A percentile compares a stretch with the other conserved stretches of the same genome.
phyloP scores from a whole-genome alignment of 148 eudicot genomes.

The Rhododendron kiyosumense region DNA sequence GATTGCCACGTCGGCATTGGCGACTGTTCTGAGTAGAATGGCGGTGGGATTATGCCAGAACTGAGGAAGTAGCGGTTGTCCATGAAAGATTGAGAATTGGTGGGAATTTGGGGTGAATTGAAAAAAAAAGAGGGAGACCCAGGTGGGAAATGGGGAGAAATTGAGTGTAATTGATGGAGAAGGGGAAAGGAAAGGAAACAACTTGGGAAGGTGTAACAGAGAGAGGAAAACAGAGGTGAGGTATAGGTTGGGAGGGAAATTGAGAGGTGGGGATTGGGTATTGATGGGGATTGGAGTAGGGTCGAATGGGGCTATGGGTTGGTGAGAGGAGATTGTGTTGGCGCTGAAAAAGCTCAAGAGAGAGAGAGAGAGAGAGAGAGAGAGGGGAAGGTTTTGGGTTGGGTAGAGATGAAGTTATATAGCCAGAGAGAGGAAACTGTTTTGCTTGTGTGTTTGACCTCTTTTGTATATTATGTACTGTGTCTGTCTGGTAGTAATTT shows the following conservation, averaged over 20 bases:
- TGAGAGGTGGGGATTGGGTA: background rate
- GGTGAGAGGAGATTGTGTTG: conserved; percentile 18
- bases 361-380: background rate
- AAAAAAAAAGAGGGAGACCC: background rate
- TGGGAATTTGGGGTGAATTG: background rate
- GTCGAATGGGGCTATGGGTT: conserved; percentile 7
- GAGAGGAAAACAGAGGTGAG: conserved; percentile 7
- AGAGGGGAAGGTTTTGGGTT: conserved; percentile 20
- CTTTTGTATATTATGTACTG: background rate
- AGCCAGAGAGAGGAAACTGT: conserved; percentile 17
- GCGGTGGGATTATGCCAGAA: conserved; percentile 20
- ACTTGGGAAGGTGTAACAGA: conserved; percentile 11
- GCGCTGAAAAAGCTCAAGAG: conserved; percentile 9
- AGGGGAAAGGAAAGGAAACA: background rate
- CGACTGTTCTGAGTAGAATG: conserved; percentile 25
- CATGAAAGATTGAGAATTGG: conserved; percentile 24
- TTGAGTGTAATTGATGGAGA: background rate
- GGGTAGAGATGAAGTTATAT: conserved; percentile 30
- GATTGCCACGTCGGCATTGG: conserved; percentile 35
- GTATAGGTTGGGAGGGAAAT: background rate
- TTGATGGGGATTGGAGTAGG: conserved; percentile 8
- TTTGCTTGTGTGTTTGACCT: background rate
- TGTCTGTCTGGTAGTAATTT: background rate
- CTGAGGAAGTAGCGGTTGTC: conserved; percentile 51
- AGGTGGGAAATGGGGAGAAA: background rate